These are phyloP conservation scores for Penicillium corylophilum DNA, from an alignment of 2,329 filamentous ascomycete genomes.

Conservation along the genomic window DNA sequence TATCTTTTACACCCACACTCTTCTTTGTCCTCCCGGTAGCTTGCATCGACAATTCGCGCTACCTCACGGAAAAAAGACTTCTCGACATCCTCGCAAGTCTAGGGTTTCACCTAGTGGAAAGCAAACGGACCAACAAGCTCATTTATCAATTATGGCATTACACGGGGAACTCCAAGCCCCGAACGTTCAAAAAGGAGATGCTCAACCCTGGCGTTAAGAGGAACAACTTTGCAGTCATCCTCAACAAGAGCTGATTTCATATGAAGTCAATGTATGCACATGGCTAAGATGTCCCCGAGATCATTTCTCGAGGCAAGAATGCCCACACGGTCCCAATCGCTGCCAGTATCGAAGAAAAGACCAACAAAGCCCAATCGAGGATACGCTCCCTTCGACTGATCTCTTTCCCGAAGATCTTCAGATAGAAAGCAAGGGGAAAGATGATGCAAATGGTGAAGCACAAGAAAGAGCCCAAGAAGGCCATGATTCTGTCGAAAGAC, in stretches of 20 bases:
- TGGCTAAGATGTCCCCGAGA: conserved; percentile 49
- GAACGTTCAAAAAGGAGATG: conserved; percentile 68
- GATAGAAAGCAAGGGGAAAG: conserved; percentile 81
- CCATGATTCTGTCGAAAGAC: conserved; percentile 86
- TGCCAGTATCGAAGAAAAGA: conserved; percentile 68
- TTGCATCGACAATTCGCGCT: conserved; percentile 86
- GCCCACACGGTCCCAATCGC: conserved; percentile 81
- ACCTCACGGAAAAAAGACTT: conserved; percentile 72
- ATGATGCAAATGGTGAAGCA: conserved; percentile 96
- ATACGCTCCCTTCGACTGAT: conserved; percentile 63
- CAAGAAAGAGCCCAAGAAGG: conserved; percentile 81
- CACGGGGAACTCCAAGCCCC: conserved; percentile 27
- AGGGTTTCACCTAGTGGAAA: conserved; percentile 65
- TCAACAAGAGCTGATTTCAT: conserved; percentile 40
- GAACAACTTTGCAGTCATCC: conserved; percentile 87
- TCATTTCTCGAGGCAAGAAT: conserved; percentile 74
- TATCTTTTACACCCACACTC: conserved; percentile 52
- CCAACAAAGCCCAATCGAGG: conserved; percentile 67
- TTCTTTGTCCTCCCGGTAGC: conserved; percentile 89
- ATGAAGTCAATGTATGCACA: not conserved
- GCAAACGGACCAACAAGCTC: conserved; percentile 77
- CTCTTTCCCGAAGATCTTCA: conserved; percentile 81
- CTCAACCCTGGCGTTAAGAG: conserved; percentile 70
- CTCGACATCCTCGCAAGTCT: conserved; percentile 71
- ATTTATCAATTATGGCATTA: conserved; percentile 85